Base-by-base conservation (phyloP, 2,329 filamentous ascomycete species). In the Metarhizium album region DNA sequence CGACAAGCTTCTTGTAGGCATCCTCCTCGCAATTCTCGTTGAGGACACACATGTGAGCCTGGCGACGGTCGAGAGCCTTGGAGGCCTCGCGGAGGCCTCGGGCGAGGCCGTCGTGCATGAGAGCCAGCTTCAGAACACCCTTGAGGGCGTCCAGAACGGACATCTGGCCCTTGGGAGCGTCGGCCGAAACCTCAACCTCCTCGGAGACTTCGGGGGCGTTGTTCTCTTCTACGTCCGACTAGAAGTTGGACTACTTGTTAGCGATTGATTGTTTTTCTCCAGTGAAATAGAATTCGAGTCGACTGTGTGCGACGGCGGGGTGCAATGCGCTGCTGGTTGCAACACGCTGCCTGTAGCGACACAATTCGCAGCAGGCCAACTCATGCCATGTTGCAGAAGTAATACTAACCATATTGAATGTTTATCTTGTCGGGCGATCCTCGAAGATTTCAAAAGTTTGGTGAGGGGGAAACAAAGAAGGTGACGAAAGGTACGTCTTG, bases 181-280 rank as follows among this genome's bases (percentile, higher is more conserved):
- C 90, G 74, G 87, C 90, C 70, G 86, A 86, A 72, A 96, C 90
- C 78, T 97, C 91, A 75, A 97, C 90, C 81, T 96, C 93, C 71
- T 86, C 82, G 69, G 74, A 72, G 69, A 82, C 90, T 70, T 87
- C 86, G 75, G 87, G 85, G 74, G 84, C 83, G 75, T 82, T 86
- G 76, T 84, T 90, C 86, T 97, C 91, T 96, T 97, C 93, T 97
- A 91, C 91, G 90, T 97, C 91, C 90, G 91, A 97, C 93, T 53
- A 27, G 37, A 46, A 22, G 96, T 57, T 52, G 53, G 51, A 49
- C 24, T 40, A 22, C 40, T 47, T 35, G 49, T 56, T 57, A 57
- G 56, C 45, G 13, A n/a, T 46, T 47, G 42, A 27, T 9, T 29
- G 22, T 40, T 13, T 43, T 40, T 13, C 24, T 43, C 40, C n/a